Evolutionary conservation across 192 early-diverging fungal genomes (phyloP), one percentile per base, ranked within the genome.

Genomic region (Mortierella antarctica): DNA sequence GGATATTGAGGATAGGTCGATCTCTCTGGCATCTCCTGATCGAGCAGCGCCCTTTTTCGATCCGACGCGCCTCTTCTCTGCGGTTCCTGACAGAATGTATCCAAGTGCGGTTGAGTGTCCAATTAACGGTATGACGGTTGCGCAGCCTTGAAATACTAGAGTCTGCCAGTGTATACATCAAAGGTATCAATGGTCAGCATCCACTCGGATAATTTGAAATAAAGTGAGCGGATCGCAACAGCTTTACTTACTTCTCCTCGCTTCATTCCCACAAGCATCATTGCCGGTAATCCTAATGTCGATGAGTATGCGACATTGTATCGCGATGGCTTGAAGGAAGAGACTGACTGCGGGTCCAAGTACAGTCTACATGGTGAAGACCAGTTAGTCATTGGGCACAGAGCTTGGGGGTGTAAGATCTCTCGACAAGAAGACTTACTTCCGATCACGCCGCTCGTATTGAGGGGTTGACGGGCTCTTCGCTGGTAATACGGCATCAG

Each of bases 91-190:
- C 48, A 89, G 74, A 7, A 74, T 62, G 18, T 86, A 67, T 20
- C 87, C 87, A 46, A 85, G 57, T 11, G 83, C 65, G 7, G 76
- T 73, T 11, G 78, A 64, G 15, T 86, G 55, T 18, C 88, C 88
- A 59, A 78, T 73, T 2, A 89, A 47, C 15, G 86, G 74, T 17
- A 85, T 83, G n/a, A 88, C 45, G 14, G 85, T 56, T 18, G 71
- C 79, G 50, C 80, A 74, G 42, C 88, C 88, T 58, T 85, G 73
- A 62, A 89, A 89, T 4, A 85, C 83, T 46, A 89, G 57, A 10
- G 79, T 67, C 87, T 89, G 55, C 17, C 15, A 13, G 20, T 14
- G 4, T 15, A n/a, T 14, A 31, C 1, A 31, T 31, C 1, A 3
- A 31, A 31, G 31, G 31, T 31, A 31, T 31, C 31, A 31, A 31